Evolutionary conservation across 805 yeast species (phyloP).

Genomic region (Zygosaccharomyces siamensis): DNA sequence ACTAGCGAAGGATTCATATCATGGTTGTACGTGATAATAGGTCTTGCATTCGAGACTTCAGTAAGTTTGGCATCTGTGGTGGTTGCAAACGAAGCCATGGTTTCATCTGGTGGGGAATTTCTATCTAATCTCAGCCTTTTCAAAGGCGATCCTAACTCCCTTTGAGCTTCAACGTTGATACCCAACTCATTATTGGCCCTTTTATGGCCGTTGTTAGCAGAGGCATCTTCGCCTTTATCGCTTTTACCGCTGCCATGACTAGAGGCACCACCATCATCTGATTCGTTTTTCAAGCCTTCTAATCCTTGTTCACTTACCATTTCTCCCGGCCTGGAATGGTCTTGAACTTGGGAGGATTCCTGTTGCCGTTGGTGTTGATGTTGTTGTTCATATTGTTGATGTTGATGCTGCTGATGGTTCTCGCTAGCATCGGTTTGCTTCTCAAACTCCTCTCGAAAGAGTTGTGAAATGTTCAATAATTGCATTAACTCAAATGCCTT

Average conservation of each 20-base stretch:
- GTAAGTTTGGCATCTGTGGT: constrained; percentile 1
- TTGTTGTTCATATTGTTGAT: not conserved
- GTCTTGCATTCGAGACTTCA: not conserved
- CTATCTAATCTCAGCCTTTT: constrained; percentile 22
- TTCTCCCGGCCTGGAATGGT: not conserved
- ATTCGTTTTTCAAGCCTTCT: constrained; percentile 9
- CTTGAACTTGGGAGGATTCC: not conserved
- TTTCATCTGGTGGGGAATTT: constrained; percentile 1
- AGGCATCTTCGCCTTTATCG: not conserved
- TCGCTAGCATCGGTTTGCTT: not conserved
- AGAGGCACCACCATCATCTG: not conserved
- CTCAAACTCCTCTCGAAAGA: constrained; percentile 19
- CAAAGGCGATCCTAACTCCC: constrained; percentile 28
- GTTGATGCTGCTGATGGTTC: not conserved
- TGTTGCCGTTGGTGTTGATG: not conserved
- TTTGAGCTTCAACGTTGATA: constrained; percentile 11
- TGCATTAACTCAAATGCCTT: constrained; percentile 24
- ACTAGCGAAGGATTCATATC: constrained; percentile 14
- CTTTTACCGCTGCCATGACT: not conserved
- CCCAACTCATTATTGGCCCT: constrained; percentile 9
- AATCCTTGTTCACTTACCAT: not conserved
- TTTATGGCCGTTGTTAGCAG: constrained; percentile 1
- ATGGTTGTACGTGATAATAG: constrained; percentile 17
- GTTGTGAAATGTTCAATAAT: constrained; percentile 16
- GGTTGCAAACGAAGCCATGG: not conserved